Base-by-base conservation (phyloP, 2,329 filamentous ascomycete species). In the Nothomitra cinnamomea region DNA sequence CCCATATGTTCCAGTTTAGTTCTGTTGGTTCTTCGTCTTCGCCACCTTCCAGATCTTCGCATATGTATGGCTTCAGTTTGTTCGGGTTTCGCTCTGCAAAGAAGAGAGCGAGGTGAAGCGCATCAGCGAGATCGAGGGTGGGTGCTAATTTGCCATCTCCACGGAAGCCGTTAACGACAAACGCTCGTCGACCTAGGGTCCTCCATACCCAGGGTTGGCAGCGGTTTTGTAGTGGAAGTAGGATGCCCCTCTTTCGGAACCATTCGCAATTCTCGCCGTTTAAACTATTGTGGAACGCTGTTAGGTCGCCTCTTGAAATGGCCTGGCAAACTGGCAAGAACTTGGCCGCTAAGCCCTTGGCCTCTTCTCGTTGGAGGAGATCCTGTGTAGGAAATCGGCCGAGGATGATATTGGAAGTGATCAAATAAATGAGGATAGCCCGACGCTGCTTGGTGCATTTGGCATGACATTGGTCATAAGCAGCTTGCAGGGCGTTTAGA, bases 141-240 rank as follows among this genome's bases (percentile, higher is more conserved):
- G 87, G 84, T 2, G 87, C 82, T 60, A 76, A 77, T 59, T 74
- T 79, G 56, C 67, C 73, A 54, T 71, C 72, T 1, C 83, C 83
- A 41, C 80, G 78, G n/a, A 80, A 76, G 57, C 89, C 92, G 15
- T 79, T 85, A 12, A 92, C 72, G 8, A 90, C 69, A 65, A 94
- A 95, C 0, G 82, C 79, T 58, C 81, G 83, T 28, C 88, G 79
- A 17, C 84, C 78, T 5, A 96, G 75, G 1, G 84, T 85, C 13
- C 90, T 80, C 87, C 87, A 95, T 12, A 94, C 78, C 1, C 94
- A 72, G 1, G 87, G 79, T 54, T 92, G 84, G 55, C 89, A 82
- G 52, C 87, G 79, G 61, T 86, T 85, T 2, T 80, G 76, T 10
- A 95, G 72, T 13, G 83, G 80, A 4, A 94, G 74, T 21, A 94